phyloP scores from a whole-genome alignment of 169 alveolate genomes.

The Amoebophrya sp. region DNA sequence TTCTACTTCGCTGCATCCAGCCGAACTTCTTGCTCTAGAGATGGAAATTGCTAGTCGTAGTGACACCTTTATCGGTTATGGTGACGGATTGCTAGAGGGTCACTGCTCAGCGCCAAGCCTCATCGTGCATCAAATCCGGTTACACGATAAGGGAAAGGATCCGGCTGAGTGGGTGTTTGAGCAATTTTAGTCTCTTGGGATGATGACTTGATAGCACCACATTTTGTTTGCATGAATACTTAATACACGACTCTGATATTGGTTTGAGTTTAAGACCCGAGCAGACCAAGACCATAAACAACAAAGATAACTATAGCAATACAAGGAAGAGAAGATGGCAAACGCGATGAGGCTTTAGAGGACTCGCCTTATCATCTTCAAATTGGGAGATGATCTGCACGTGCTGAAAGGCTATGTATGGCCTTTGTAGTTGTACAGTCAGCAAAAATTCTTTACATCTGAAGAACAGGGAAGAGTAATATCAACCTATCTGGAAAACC shows the following conservation, averaged over 20 bases:
- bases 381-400: too few relatives aligned
- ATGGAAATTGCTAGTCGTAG: background rate
- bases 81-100: background rate
- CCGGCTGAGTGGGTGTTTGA: background rate
- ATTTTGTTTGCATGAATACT: background rate
- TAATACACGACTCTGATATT: background rate
- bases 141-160: background rate
- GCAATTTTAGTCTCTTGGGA: background rate
- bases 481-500: too few relatives aligned
- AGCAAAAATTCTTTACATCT: too few relatives aligned
- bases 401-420: too few relatives aligned
- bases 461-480: too few relatives aligned
- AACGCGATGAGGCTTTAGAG: background rate
- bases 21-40: background rate
- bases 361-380: too few relatives aligned
- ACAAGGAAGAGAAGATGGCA: too few relatives aligned
- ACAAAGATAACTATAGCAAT: too few relatives aligned
- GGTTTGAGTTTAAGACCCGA: background rate
- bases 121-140: background rate
- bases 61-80: background rate
- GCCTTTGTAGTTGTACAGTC: too few relatives aligned
- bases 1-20: too few relatives aligned
- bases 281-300: too few relatives aligned
- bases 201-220: background rate
- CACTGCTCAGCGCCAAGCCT: background rate